Evolutionary conservation across 1,139 yeast species (phyloP).

Genomic region (Spathaspora sp.): DNA sequence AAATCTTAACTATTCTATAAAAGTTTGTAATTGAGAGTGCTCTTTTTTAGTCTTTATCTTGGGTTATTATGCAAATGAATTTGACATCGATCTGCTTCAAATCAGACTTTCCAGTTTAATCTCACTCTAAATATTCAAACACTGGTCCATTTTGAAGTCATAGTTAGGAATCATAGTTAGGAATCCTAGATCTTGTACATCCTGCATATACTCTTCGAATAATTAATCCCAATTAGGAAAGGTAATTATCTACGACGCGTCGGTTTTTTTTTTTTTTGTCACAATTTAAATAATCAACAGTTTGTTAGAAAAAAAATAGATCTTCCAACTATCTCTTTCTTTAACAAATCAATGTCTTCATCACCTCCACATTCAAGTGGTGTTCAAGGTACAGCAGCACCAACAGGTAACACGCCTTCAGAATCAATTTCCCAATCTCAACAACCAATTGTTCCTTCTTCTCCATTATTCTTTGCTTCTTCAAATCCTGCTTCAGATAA

Average conservation of each 20-base stretch:
- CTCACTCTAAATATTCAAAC: no score
- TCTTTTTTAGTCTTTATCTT: no score
- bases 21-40: no score
- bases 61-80: no score
- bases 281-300: conserved; percentile 5
- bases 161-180: no score
- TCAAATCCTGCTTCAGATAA: conserved; percentile 45
- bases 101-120: no score
- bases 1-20: no score
- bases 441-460: conserved; percentile 55
- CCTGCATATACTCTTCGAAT: neutral
- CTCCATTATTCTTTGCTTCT: conserved; percentile 65
- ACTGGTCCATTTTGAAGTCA: no score
- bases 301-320: neutral
- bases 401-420: conserved; percentile 16
- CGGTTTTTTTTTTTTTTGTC: conserved; percentile 5
- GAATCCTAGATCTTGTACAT: no score
- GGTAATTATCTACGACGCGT: conserved; percentile 16
- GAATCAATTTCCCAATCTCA: conserved; percentile 39
- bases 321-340: neutral
- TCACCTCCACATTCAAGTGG: conserved; percentile 31
- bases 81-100: no score
- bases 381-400: conserved; percentile 9
- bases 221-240: conserved; percentile 27
- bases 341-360: conserved; percentile 25